Evolutionary conservation across 1,284 basidiomycete species (phyloP), one percentile per base, ranked within the genome.

Genomic region (Fistulinella cinereoalba): DNA sequence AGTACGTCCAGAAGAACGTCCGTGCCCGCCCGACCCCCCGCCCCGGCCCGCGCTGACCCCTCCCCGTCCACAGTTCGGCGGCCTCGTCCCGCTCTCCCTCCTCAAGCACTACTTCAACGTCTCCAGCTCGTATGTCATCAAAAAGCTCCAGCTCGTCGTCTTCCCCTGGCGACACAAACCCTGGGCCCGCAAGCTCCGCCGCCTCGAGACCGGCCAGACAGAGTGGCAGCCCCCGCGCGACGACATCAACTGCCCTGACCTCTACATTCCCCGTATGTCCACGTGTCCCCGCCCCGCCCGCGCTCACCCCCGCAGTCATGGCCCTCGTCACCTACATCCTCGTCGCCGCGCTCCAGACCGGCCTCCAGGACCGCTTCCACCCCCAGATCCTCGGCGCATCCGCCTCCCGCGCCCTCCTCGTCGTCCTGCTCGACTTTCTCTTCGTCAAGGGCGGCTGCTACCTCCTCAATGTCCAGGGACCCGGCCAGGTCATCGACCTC

Each of bases 71-170:
- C 50, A 95, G 92, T 85, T 95, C 56, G 86, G 86, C 12, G 81
- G 86, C 9, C 75, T 92, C 44, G 74, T 89, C 52, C 92, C 92
- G 2, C 71, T 87, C 15, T 77, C 83, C 13, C 76, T 85, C 32
- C 75, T 98, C 49, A 97, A 97, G 65, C 88, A 94, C 61, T 89
- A 93, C 61, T 98, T 98, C 71, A 94, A 97, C 65, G 97, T 99
- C 13, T 95, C 92, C 19, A 98, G 97, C 66, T 88, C 85, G 2
- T 99, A 99, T 65, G 96, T 99, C 38, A 83, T 98, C 29, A 80
- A 81, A 61, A 99, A 99, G 66, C 74, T 99, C 4, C 81, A 82
- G 15, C 75, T 99, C 22, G 76, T 99, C n/a, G 73, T 98, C 34
- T 98, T 97, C 59, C 97, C 97, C 0, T 99, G 97, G 97, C 72